Percentiles rank a stretch among this genome's conserved stretches.
Conservation (phyloP, 805 yeast genomes). For the Wickerhamiella vanderwaltii region DNA sequence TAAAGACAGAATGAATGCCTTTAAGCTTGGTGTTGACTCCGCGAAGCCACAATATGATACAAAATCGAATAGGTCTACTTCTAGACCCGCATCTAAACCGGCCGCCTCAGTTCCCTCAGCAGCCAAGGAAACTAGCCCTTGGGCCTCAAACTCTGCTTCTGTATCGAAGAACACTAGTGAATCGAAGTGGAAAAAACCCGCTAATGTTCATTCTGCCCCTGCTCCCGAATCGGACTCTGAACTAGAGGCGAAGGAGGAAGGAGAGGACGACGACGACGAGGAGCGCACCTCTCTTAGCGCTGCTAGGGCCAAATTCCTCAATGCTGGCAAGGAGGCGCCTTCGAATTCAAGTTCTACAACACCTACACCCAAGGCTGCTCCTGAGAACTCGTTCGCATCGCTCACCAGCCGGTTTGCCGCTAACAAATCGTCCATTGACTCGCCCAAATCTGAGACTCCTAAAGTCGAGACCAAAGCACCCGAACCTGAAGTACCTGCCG, state of each 20-base stretch:
- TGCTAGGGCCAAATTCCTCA: slow-evolving; percentile 12
- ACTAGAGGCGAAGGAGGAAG: no score
- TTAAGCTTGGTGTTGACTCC: slow-evolving; percentile 18
- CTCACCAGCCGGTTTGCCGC: slow-evolving; percentile 23
- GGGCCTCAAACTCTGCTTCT: slow-evolving; percentile 7
- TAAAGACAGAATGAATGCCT: slow-evolving; percentile 24
- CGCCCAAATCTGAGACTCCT: slow-evolving; percentile 10
- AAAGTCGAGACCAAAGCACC: slow-evolving; percentile 15
- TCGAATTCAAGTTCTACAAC: not conserved
- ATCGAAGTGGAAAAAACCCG: slow-evolving; percentile 44
- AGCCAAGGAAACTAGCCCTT: slow-evolving; percentile 16
- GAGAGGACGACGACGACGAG: slow-evolving; percentile 15
- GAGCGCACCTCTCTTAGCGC: slow-evolving; percentile 16
- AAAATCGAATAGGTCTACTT: no score
- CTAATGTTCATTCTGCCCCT: slow-evolving; percentile 37
- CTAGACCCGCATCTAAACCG: slow-evolving; percentile 8
- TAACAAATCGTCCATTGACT: no score
- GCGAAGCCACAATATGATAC: slow-evolving; percentile 25
- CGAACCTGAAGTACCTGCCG: slow-evolving; percentile 17
- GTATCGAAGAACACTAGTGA: slow-evolving; percentile 10
- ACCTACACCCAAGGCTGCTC: slow-evolving; percentile 16
- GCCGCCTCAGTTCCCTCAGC: slow-evolving; percentile 5
- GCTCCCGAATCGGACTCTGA: not conserved
- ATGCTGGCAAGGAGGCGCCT: slow-evolving; percentile 16
- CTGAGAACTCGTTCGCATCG: slow-evolving; percentile 23